Percentiles rank a stretch among this genome's conserved stretches.
phyloP scores from a whole-genome alignment of 2,329 filamentous ascomycete genomes.

The Verticillium longisporum region DNA sequence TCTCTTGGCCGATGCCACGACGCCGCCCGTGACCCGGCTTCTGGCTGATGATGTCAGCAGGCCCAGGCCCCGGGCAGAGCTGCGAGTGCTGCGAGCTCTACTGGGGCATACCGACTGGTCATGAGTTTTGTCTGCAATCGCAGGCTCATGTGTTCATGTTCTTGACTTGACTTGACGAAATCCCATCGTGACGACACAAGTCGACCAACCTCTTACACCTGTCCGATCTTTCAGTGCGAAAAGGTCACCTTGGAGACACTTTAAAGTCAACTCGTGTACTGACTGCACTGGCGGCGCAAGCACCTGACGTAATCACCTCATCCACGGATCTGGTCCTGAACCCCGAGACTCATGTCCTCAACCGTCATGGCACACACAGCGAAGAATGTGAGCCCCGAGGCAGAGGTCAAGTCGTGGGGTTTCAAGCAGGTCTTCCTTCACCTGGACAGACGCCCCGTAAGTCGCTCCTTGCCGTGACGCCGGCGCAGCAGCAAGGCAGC shows the following conservation, averaged over 20 bases:
- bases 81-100: no score
- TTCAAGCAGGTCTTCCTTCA: conserved; percentile 64
- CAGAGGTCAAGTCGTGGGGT: conserved; percentile 61
- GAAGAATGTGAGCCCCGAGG: conserved; percentile 39
- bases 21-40: background rate
- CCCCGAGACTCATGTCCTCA: background rate
- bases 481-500: background rate
- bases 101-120: no score
- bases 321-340: no score
- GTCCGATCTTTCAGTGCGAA: no score
- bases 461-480: conserved; percentile 19
- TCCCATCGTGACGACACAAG: no score
- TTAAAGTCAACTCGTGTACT: no score
- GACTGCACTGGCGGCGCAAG: no score
- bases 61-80: background rate
- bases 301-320: background rate
- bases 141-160: no score
- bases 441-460: conserved; percentile 65
- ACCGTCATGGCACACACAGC: conserved; percentile 1
- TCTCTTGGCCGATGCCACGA: background rate
- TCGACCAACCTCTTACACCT: no score
- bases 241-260: no score
- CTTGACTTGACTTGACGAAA: no score
- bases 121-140: no score
- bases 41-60: background rate